phyloP scores from a whole-genome alignment of 2,329 filamentous ascomycete species.

The Penicillium psychrosexuale region DNA sequence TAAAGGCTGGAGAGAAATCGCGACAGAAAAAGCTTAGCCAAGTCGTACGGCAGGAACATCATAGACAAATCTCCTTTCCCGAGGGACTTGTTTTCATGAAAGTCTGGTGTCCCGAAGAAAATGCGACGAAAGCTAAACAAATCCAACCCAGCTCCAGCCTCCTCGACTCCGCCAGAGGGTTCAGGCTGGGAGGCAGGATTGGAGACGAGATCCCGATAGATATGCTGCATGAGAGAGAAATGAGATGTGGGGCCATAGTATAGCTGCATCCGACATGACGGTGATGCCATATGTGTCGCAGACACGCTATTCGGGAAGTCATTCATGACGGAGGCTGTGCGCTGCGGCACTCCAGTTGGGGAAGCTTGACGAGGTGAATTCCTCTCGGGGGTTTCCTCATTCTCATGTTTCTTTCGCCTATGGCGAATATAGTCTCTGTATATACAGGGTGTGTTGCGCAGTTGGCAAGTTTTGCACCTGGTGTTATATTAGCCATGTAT shows the following conservation, averaged over 20 bases:
- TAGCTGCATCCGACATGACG: constrained; percentile 45
- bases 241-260: constrained; percentile 50
- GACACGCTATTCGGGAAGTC: constrained; percentile 46
- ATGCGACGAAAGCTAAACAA: constrained; percentile 39
- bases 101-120: constrained; percentile 43
- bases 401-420: constrained; percentile 34
- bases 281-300: constrained; percentile 46
- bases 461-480: constrained; percentile 38
- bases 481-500: neutral
- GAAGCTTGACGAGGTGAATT: constrained; percentile 13
- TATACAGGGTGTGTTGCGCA: constrained; percentile 32
- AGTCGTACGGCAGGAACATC: constrained; percentile 41
- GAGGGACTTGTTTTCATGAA: constrained; percentile 28
- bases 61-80: constrained; percentile 24
- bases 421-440: constrained; percentile 39
- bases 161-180: constrained; percentile 35
- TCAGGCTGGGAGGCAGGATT: constrained; percentile 16
- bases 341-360: constrained; percentile 16
- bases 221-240: constrained; percentile 44
- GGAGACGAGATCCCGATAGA: constrained; percentile 35
- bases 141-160: constrained; percentile 39
- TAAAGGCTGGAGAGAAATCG: constrained; percentile 45
- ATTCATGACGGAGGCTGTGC: constrained; percentile 22
- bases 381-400: constrained; percentile 13
- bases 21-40: constrained; percentile 40